phyloP scores from a whole-genome alignment of 805 yeast genomes.

The Metschnikowia gruessii region DNA sequence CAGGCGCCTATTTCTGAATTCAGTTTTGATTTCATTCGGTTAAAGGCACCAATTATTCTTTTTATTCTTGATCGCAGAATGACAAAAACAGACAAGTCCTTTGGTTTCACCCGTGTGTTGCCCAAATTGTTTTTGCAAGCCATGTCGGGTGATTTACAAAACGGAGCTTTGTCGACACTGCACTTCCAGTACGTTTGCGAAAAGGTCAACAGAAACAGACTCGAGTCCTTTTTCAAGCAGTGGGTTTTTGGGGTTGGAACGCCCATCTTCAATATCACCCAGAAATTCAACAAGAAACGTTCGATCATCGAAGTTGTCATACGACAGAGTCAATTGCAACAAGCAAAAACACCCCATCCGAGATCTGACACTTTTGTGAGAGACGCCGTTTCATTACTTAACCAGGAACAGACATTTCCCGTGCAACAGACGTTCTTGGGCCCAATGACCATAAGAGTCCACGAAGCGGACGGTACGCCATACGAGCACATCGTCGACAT shows the following conservation, averaged over 20 bases:
- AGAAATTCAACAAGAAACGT: constrained; percentile 88
- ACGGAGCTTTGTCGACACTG: constrained; percentile 70
- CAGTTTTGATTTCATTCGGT: constrained; percentile 64
- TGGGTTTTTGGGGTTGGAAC: constrained; percentile 92
- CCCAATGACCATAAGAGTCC: constrained; percentile 94
- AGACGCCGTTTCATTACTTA: constrained; percentile 43
- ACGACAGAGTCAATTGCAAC: constrained; percentile 79
- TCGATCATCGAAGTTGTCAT: constrained; percentile 94
- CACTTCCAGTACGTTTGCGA: constrained; percentile 96
- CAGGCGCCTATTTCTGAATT: constrained; percentile 58
- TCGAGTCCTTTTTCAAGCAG: constrained; percentile 82
- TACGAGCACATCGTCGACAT: constrained; percentile 95
- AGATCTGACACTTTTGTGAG: constrained; percentile 42
- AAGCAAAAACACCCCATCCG: constrained; percentile 40
- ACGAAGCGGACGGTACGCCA: constrained; percentile 98
- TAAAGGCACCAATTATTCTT: constrained; percentile 84
- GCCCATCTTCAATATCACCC: constrained; percentile 86
- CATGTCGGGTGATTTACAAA: constrained; percentile 88
- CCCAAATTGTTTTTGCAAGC: constrained; percentile 91
- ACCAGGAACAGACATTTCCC: constrained; percentile 39
- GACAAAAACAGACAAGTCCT: constrained; percentile 94
- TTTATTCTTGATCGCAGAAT: constrained; percentile 84
- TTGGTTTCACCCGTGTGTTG: constrained; percentile 86
- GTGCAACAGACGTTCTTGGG: constrained; percentile 71
- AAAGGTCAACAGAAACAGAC: constrained; percentile 80